Base-by-base conservation (phyloP, 1,284 basidiomycete genomes). In the Trametes hirsuta region DNA sequence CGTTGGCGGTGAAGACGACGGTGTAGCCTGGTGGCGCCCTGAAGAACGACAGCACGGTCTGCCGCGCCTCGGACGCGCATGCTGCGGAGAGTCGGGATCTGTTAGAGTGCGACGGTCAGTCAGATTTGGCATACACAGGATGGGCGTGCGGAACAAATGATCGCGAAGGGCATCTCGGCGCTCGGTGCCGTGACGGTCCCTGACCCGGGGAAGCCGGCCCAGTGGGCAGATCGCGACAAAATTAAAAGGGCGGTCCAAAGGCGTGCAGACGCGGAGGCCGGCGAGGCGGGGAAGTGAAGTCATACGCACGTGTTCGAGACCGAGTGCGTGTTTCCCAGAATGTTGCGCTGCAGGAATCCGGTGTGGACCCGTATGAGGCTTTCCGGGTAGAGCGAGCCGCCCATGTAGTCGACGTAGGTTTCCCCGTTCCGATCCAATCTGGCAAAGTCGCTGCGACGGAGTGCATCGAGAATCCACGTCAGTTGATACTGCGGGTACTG, bases 341-440 rank as follows among this genome's bases (percentile, higher is more conserved):
- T 80, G 66, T 75, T 84, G 45, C 77, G 77, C 40, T 79, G 82
- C 37, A 93, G 79, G 69, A 91, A 90, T 57, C 85, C 82, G 41
- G 85, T 79, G 66, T 91, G 89, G 6, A 84, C 81, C 45, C 79
- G 81, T 61, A 92, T 81, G 36, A 93, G 83, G 62, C 85, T 88
- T 66, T 90, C 88, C 15, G 91, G 90, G 67, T 91, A 91, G 36
- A 92, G 69, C 54, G 83, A 83, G 36, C 88, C 91, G 40, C 91
- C 91, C 87, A 92, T 93, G 66, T 90, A 93, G 70, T 93, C 91
- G 56, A 92, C 85, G 64, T 93, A 93, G 4, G 85, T 86, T 74
- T 91, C 88, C 1, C 82, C 82, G 18, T 75, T 74, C 15, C 78
- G 80, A 61, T 87, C 84, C 41, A 92, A 78, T 53, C 90, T 76